These are phyloP conservation scores for Annulohypoxylon nitens DNA, from an alignment of 495 filamentous ascomycete species.

Conservation along the genomic window DNA sequence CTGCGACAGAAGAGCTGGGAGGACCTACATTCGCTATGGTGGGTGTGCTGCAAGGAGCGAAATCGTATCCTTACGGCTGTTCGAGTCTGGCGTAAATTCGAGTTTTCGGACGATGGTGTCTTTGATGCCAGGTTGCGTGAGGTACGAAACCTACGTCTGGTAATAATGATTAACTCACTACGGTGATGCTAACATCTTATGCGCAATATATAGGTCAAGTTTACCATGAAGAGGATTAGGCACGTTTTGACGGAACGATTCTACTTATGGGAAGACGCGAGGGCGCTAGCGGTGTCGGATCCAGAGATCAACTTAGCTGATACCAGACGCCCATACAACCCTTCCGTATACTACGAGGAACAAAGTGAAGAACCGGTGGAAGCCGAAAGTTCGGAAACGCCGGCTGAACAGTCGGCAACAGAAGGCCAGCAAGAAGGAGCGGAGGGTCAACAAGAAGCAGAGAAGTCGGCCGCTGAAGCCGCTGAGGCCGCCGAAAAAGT, in stretches of 20 bases:
- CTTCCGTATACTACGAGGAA: slow-evolving; percentile 56
- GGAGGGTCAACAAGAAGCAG: slow-evolving; percentile 20
- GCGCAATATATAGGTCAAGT: slow-evolving; percentile 66
- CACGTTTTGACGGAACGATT: slow-evolving; percentile 87
- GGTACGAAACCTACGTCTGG: slow-evolving; percentile 62
- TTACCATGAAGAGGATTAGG: slow-evolving; percentile 83
- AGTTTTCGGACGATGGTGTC: slow-evolving; percentile 52
- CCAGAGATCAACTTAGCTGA: slow-evolving; percentile 71
- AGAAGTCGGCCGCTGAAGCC: slow-evolving; percentile 17
- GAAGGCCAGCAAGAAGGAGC: background rate
- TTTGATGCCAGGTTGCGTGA: slow-evolving; percentile 62
- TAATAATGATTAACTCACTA: background rate
- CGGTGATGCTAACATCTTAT: slow-evolving; percentile 11
- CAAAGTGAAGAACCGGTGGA: slow-evolving; percentile 19
- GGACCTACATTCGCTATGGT: slow-evolving; percentile 93
- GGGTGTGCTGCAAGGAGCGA: slow-evolving; percentile 91
- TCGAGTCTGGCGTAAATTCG: slow-evolving; percentile 69
- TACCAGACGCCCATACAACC: slow-evolving; percentile 62
- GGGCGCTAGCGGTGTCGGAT: slow-evolving; percentile 75
- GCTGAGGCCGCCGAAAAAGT: slow-evolving; percentile 25
- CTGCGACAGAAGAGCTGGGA: slow-evolving; percentile 91
- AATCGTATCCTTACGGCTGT: slow-evolving; percentile 87
- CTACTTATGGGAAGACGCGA: slow-evolving; percentile 90
- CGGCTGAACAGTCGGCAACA: slow-evolving; percentile 7
- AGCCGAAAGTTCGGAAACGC: slow-evolving; percentile 1